These are phyloP conservation scores for Hansenula sp. DNA, from an alignment of 1,139 yeast species.

Conservation along the genomic window DNA sequence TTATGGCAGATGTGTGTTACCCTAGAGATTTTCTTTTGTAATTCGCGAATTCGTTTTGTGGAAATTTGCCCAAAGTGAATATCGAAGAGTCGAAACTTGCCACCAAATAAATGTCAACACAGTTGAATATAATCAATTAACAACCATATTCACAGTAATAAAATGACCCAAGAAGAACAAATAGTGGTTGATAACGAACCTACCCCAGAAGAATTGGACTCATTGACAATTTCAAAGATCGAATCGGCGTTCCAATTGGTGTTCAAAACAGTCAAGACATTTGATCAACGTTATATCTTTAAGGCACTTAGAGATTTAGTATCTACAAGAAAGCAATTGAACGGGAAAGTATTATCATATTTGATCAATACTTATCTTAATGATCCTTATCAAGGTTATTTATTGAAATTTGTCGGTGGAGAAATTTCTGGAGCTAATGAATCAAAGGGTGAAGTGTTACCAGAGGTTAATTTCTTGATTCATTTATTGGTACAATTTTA, in stretches of 20 bases:
- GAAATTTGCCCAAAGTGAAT: background rate
- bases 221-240: slow-evolving; percentile 25
- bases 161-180: slow-evolving; percentile 20
- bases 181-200: slow-evolving; percentile 19
- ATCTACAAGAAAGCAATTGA: slow-evolving; percentile 61
- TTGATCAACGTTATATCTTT: slow-evolving; percentile 84
- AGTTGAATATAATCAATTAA: background rate
- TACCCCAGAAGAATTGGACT: slow-evolving; percentile 24
- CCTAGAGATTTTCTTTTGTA: background rate
- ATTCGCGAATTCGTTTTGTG: too few species aligned
- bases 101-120: background rate
- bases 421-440: slow-evolving; percentile 27
- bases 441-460: slow-evolving; percentile 39
- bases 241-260: slow-evolving; percentile 28
- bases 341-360: slow-evolving; percentile 46
- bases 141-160: background rate
- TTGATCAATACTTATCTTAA: slow-evolving; percentile 56
- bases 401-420: slow-evolving; percentile 37
- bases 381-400: slow-evolving; percentile 36
- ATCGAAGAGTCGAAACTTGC: background rate
- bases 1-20: background rate
- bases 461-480: slow-evolving; percentile 78
- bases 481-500: slow-evolving; percentile 76
- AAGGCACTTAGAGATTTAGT: slow-evolving; percentile 84
- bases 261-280: slow-evolving; percentile 65